Base-by-base conservation (phyloP, 2,329 filamentous ascomycete genomes). In the Trichophyton verrucosum region DNA sequence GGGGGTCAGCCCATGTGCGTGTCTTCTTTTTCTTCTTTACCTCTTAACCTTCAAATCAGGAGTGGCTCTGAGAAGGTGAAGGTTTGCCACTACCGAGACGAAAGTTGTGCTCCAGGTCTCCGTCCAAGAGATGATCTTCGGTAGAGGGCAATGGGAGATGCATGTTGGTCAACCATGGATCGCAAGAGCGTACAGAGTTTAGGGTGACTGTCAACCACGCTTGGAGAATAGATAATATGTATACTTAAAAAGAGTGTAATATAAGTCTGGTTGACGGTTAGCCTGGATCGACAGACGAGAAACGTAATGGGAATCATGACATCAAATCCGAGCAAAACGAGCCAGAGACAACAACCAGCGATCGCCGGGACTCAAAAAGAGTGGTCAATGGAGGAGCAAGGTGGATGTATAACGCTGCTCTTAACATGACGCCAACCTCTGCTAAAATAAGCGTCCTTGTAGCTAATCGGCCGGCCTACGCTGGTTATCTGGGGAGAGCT, bases 391-490 rank as follows among this genome's bases (percentile, higher is more conserved):
- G 33, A 30, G 33, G 33, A 38, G 33, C 8, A 38, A 7, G n/a
- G 49, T 53, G 49, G 49, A 53, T 53, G 30, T 53, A 55, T 55
- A n/a, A 55, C 51, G n/a, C 51, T 33, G 24, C 27, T 55, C 3
- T 55, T 55, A 55, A n/a, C 27, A 55, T 55, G 24, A 55, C 51
- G 51, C 40, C 51, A 55, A 36, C 27, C 33, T 30, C 8, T 27
- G 27, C 27, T 55, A 55, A 38, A 30, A 38, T 4, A 38, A n/a
- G 51, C 33, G 9, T 38, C 33, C 33, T 9, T 44, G 40, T 20
- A 44, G 40, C 40, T 44, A 1, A 44, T 44, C 40, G 40, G n/a
- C n/a, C 40, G 40, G 33, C 33, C 33, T 38, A 13, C 33, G 3
- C 33, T 38, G 33, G 33, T 11, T 38, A 13, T 38, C 33, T 38